These are phyloP conservation scores for Saussurea involucrata DNA, from an alignment of 129 eudicot species.

Conservation along the genomic window DNA sequence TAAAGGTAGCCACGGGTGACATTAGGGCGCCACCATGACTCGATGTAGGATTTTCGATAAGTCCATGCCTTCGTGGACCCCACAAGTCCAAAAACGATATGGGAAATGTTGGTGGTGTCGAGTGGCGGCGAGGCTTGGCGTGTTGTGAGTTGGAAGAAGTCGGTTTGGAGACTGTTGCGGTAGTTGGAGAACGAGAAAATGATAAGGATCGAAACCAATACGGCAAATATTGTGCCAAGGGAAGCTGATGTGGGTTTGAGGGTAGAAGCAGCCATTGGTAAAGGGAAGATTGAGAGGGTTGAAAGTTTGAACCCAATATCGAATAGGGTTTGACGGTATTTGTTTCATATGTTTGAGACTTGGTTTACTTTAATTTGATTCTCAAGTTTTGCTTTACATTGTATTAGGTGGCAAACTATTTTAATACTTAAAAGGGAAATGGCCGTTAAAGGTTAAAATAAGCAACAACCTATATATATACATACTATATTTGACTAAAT, in stretches of 20 bases:
- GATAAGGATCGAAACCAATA: neutral
- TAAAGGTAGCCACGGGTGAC: constrained; percentile 36
- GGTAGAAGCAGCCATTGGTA: neutral
- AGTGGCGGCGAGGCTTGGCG: neutral
- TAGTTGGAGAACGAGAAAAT: constrained; percentile 6
- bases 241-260: neutral
- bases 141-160: neutral
- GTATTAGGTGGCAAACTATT: neutral
- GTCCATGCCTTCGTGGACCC: constrained; percentile 38
- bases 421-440: neutral
- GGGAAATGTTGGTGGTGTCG: constrained; percentile 36
- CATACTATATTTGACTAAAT: too few species aligned
- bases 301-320: neutral
- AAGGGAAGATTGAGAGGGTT: neutral
- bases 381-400: neutral
- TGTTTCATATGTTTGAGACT: neutral
- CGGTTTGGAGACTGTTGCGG: neutral
- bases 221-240: neutral
- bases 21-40: constrained; percentile 61
- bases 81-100: constrained; percentile 48
- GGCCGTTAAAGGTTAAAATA: neutral
- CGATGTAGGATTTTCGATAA: constrained; percentile 27
- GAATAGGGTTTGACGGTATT: neutral
- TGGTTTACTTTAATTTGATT: neutral
- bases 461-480: neutral